Base-by-base conservation (phyloP, 2,329 filamentous ascomycete species). In the Colletotrichum incanum region DNA sequence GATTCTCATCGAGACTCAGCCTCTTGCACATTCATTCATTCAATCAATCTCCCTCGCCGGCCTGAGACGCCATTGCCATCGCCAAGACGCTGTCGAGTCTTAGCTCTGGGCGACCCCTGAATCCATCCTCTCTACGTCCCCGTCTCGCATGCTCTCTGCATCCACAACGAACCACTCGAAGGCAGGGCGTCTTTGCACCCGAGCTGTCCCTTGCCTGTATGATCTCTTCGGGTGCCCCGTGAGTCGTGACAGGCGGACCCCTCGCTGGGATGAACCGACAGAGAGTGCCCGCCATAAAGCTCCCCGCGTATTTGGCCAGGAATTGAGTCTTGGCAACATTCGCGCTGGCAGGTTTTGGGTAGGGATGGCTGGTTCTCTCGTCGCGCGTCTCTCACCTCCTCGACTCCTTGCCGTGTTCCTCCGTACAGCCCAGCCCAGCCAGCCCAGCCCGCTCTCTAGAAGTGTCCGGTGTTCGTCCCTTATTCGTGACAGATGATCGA, bases 101-200 rank as follows among this genome's bases (percentile, higher is more conserved):
- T 72, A 69, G 69, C 65, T 69, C 69, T 64, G n/a, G 39, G 20
- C 45, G 45, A 70, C 59, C 70, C 60, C 70, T 72, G 70, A 49
- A 60, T 16, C 47, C 65, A 41, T 61, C 41, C 28, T 31, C 43
- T 41, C 55, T 41, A 41, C 47, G 37, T 64, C 37, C 59, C 59
- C 43, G 20, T 49, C 47, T 23, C 23, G 43, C 16, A 16, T 39
- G 9, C 20, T 50, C 23, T 37, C 8, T 23, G 54, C 58, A 72
- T 64, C 65, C 65, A 68, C 65, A 60, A 39, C 28, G 58, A 47
- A 31, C 39, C 26, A 28, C 39, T 43, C 16, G 7, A 61, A n/a
- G 11, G 20, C 18, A 49, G 43, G 59, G 31, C 31, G 4, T 16
- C 59, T 49, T 62, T 11, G 34, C 34, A 14, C 23, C 37, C n/a